phyloP scores from a whole-genome alignment of 2,329 filamentous ascomycete species.

The Penicillium sp. region DNA sequence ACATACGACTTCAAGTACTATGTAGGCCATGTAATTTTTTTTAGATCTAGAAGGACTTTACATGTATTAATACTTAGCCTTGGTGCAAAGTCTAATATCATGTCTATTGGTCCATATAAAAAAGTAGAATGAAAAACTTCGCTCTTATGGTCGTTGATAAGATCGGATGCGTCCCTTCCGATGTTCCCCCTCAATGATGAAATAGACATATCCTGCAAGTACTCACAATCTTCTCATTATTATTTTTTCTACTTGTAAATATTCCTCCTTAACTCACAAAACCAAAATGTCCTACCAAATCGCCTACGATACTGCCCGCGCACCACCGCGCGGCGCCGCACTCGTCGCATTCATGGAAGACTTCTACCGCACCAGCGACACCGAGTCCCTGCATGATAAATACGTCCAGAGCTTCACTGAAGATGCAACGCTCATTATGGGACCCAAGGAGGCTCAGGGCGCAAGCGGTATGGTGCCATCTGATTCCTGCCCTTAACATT shows the following conservation, averaged over 20 bases:
- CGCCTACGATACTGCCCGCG: slow-evolving; percentile 25
- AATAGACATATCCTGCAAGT: slow-evolving; percentile 4
- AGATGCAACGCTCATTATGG: slow-evolving; percentile 42
- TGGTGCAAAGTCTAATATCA: background rate
- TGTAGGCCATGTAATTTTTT: background rate
- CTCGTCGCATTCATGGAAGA: slow-evolving; percentile 37
- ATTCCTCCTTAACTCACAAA: background rate
- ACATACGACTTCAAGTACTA: background rate
- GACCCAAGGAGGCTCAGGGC: slow-evolving; percentile 36
- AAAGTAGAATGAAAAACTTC: background rate
- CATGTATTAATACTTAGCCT: background rate
- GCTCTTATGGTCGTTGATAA: slow-evolving; percentile 8
- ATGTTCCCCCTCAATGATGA: slow-evolving; percentile 19
- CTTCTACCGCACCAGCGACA: slow-evolving; percentile 41
- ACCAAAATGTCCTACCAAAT: slow-evolving; percentile 38
- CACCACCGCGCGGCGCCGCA: slow-evolving; percentile 25
- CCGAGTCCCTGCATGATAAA: slow-evolving; percentile 35
- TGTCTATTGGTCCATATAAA: background rate
- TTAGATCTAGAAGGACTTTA: background rate
- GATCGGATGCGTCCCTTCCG: slow-evolving; percentile 23
- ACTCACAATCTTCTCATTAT: background rate
- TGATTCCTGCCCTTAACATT: background rate
- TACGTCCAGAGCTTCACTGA: slow-evolving; percentile 37
- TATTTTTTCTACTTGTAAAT: background rate
- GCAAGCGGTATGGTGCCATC: slow-evolving; percentile 28